Percentiles rank a stretch among this genome's conserved stretches.
phyloP scores from a whole-genome alignment of 768 basidiomycete species.

The Rhodotorula diobovata region DNA sequence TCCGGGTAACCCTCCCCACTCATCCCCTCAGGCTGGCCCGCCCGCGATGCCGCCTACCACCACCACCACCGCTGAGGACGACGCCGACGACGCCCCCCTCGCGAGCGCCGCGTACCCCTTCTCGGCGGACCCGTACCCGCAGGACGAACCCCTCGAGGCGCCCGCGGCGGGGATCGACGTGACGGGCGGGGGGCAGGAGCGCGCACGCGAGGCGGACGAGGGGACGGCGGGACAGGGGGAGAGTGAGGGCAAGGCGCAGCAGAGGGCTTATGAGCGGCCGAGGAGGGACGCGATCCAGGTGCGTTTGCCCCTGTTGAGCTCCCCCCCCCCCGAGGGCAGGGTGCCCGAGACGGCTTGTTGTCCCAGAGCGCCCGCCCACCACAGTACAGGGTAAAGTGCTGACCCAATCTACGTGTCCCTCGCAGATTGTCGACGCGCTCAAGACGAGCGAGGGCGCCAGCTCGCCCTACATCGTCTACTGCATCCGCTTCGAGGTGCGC shows the following conservation, averaged over 20 bases:
- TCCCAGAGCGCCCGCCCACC: too few species aligned
- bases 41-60: neutral
- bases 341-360: neutral
- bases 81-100: neutral
- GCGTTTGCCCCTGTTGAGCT: neutral
- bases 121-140: conserved; percentile 27
- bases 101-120: conserved; percentile 21
- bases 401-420: neutral
- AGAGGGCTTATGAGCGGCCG: conserved; percentile 8
- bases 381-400: neutral
- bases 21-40: too few species aligned
- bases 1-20: too few species aligned
- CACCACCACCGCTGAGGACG: neutral
- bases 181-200: conserved; percentile 20
- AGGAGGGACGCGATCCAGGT: conserved; percentile 27
- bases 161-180: neutral
- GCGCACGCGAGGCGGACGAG: neutral
- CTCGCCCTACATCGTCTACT: conserved; percentile 89
- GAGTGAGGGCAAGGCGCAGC: conserved; percentile 1
- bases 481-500: conserved; percentile 71
- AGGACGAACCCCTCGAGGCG: neutral
- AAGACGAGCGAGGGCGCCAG: conserved; percentile 87
- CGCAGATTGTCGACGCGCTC: conserved; percentile 85
- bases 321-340: neutral
- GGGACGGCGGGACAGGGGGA: neutral